Conservation (phyloP, 129 eudicot species). For the Lactuca saligna region DNA sequence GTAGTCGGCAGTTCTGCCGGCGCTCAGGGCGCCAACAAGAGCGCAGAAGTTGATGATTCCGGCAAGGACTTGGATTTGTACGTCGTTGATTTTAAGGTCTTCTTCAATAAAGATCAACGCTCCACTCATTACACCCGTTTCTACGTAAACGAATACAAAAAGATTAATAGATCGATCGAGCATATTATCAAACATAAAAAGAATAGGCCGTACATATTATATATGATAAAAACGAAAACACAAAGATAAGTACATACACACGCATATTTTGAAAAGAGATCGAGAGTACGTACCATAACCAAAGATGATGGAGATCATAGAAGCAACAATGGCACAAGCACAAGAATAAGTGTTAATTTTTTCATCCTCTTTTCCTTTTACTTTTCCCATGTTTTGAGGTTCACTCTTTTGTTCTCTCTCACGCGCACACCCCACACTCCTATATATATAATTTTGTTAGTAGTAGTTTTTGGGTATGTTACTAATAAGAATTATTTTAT, state of each 20-base stretch:
- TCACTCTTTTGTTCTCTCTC: not conserved
- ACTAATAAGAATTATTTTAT: too few species aligned
- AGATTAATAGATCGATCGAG: not conserved
- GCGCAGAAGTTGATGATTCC: constrained; percentile 80
- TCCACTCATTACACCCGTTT: constrained; percentile 91
- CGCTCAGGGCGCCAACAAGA: constrained; percentile 64
- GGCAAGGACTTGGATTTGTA: constrained; percentile 58
- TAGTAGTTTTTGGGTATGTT: too few species aligned
- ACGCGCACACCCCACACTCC: not conserved
- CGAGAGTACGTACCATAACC: constrained; percentile 71
- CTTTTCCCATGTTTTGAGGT: constrained; percentile 19
- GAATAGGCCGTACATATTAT: not conserved
- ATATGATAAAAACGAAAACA: not conserved
- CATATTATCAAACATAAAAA: too few species aligned
- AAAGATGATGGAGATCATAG: constrained; percentile 79
- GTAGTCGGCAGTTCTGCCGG: constrained; percentile 77
- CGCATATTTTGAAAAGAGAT: not conserved
- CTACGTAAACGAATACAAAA: constrained; percentile 32
- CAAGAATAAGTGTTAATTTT: constrained; percentile 61
- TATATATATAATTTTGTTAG: too few species aligned
- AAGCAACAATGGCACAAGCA: constrained; percentile 77
- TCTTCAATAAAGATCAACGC: constrained; percentile 74
- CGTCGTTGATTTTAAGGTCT: constrained; percentile 55
- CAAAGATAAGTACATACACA: not conserved
- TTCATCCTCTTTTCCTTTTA: constrained; percentile 19